Evolutionary conservation across 176 grass and related monocot genomes (phyloP).

Genomic region (Triticum dicoccoides): DNA sequence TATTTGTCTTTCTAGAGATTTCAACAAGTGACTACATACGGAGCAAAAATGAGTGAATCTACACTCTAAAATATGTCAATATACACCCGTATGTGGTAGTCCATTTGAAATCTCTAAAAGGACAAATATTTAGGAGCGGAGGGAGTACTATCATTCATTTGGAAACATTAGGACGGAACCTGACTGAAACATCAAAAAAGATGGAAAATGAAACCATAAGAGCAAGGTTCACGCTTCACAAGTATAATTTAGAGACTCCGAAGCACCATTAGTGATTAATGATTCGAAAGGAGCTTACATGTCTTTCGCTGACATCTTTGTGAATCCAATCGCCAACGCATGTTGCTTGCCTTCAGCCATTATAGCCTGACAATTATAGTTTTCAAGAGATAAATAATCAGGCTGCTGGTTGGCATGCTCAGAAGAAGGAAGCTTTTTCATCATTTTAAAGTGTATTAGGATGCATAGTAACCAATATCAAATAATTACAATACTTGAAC

Average conservation of each 20-base stretch:
- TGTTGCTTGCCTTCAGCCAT: constrained; percentile 99
- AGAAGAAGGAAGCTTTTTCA: not conserved
- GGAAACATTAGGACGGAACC: not conserved
- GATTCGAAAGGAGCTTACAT: constrained; percentile 59
- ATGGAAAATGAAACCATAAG: not conserved
- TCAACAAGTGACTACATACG: too few relatives aligned
- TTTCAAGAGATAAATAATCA: not conserved
- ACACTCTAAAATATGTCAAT: too few relatives aligned
- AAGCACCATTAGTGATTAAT: constrained; percentile 11
- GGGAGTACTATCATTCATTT: not conserved
- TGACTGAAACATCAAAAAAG: not conserved
- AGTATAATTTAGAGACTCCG: not conserved
- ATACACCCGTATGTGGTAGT: too few relatives aligned
- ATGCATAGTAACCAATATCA: constrained; percentile 4
- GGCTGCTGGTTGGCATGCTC: not conserved
- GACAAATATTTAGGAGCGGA: too few relatives aligned
- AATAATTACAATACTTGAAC: not conserved
- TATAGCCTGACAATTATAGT: constrained; percentile 59
- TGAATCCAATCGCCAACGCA: constrained; percentile 91
- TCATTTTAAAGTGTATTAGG: not conserved
- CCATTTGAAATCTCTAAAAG: too few relatives aligned
- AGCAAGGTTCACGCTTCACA: not conserved
- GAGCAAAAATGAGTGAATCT: too few relatives aligned
- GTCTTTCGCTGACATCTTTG: constrained; percentile 90
- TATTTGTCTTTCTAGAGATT: too few relatives aligned